A percentile compares a stretch with the other conserved stretches of the same genome.
Conservation (phyloP, 2,329 filamentous ascomycete species). For the Diaporthe sp. region DNA sequence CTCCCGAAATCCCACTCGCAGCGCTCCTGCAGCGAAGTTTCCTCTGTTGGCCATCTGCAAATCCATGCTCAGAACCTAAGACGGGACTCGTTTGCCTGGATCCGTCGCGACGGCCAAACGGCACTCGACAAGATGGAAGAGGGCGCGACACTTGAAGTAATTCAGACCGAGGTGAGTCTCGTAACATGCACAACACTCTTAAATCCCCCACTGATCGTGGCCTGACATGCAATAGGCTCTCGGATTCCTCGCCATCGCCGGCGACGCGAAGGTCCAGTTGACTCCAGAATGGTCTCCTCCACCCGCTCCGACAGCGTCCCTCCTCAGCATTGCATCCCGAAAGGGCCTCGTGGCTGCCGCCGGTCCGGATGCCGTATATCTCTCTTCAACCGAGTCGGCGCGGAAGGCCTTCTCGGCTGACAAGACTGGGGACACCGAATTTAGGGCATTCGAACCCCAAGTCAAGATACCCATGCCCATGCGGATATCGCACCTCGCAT, state of each 20-base stretch:
- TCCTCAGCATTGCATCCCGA: slow-evolving; percentile 85
- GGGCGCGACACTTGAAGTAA: slow-evolving; percentile 80
- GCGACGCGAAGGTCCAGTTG: slow-evolving; percentile 86
- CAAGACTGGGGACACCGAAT: slow-evolving; percentile 73
- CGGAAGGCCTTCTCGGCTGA: slow-evolving; percentile 79
- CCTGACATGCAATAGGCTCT: slow-evolving; percentile 66
- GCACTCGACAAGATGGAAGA: slow-evolving; percentile 52
- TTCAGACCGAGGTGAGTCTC: slow-evolving; percentile 82
- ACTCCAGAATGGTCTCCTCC: slow-evolving; percentile 83
- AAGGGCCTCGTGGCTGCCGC: slow-evolving; percentile 89
- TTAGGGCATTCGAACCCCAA: slow-evolving; percentile 80
- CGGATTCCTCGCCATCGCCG: slow-evolving; percentile 84
- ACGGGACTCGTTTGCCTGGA: slow-evolving; percentile 38
- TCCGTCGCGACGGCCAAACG: slow-evolving; percentile 39
- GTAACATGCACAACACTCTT: background rate
- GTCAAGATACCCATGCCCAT: slow-evolving; percentile 79
- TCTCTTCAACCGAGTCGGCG: slow-evolving; percentile 83
- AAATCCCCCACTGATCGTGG: background rate
- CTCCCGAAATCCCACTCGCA: background rate
- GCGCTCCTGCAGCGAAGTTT: background rate
- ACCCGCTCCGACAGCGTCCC: slow-evolving; percentile 83
- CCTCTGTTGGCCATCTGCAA: background rate
- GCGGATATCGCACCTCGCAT: slow-evolving; percentile 88
- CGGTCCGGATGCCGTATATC: slow-evolving; percentile 82
- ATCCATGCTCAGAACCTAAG: slow-evolving; percentile 36